Conservation (phyloP, 1,284 basidiomycete species). For the Moniliella sp. region DNA sequence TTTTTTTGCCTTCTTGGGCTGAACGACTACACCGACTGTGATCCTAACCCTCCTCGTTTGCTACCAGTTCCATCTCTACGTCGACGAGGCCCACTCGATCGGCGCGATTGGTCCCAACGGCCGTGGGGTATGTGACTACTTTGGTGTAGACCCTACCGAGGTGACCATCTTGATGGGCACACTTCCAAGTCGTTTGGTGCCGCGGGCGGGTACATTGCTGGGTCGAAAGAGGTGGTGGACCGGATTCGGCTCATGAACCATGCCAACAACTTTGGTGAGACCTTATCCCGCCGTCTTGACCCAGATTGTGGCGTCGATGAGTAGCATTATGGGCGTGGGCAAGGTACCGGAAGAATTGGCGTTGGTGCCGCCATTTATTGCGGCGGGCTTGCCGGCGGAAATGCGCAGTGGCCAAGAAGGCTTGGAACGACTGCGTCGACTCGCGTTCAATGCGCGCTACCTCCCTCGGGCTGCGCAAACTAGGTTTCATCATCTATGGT, state of each 20-base stretch:
- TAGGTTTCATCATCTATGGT: conserved; percentile 92
- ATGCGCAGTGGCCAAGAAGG: conserved; percentile 45
- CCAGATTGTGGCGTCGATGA: conserved; percentile 78
- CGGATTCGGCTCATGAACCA: conserved; percentile 62
- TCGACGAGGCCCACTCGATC: conserved; percentile 93
- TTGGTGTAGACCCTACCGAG: conserved; percentile 55
- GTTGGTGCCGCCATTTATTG: conserved; percentile 22
- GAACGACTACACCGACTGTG: too few species aligned
- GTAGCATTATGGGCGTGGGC: conserved; percentile 66
- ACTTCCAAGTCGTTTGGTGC: conserved; percentile 94
- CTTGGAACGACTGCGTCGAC: conserved; percentile 52
- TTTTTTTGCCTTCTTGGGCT: too few species aligned
- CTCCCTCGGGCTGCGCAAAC: conserved; percentile 64
- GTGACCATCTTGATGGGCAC: conserved; percentile 96
- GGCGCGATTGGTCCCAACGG: conserved; percentile 82
- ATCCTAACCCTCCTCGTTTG: too few species aligned
- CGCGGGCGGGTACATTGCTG: conserved; percentile 82
- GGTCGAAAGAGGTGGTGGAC: conserved; percentile 57
- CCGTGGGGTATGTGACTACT: conserved; percentile 87
- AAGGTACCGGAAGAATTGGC: conserved; percentile 14
- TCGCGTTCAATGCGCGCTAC: conserved; percentile 89
- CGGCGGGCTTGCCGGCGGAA: conserved; percentile 14
- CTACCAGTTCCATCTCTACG: conserved; percentile 61
- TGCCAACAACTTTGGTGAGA: conserved; percentile 67
- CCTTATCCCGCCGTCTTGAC: conserved; percentile 74